Conservation (phyloP, 2,329 filamentous ascomycete genomes). For the Beauveria sp. region DNA sequence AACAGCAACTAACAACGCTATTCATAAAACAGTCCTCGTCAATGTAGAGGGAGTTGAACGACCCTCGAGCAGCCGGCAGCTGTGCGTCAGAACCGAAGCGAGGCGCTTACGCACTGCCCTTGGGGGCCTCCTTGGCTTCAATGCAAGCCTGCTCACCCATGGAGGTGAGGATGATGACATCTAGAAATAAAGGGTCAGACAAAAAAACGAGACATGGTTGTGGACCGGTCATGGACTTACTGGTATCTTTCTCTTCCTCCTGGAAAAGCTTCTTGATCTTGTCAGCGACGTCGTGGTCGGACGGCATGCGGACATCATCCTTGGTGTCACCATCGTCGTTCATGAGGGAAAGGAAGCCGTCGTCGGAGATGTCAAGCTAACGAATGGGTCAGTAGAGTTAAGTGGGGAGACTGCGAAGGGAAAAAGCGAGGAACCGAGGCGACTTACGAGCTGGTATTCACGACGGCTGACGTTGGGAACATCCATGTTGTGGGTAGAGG, state of each 20-base stretch:
- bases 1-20: slow-evolving; percentile 11
- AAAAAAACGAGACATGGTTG: slow-evolving; percentile 9
- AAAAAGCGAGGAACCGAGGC: background rate
- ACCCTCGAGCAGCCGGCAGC: slow-evolving; percentile 2
- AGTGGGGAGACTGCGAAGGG: background rate
- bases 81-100: slow-evolving; percentile 1
- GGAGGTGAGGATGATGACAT: slow-evolving; percentile 84
- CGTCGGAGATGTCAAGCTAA: slow-evolving; percentile 86
- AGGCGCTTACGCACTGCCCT: slow-evolving; percentile 19
- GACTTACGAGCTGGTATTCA: slow-evolving; percentile 88
- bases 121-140: slow-evolving; percentile 87
- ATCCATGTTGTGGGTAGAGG: slow-evolving; percentile 97
- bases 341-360: slow-evolving; percentile 93
- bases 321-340: slow-evolving; percentile 77
- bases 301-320: slow-evolving; percentile 81
- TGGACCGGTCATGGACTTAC: slow-evolving; percentile 49
- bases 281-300: slow-evolving; percentile 80
- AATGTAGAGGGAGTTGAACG: slow-evolving; percentile 5
- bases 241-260: slow-evolving; percentile 83
- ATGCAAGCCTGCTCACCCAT: slow-evolving; percentile 94
- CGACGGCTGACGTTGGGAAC: slow-evolving; percentile 86
- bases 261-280: slow-evolving; percentile 77
- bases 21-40: slow-evolving; percentile 9
- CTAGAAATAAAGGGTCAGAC: slow-evolving; percentile 28
- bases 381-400: background rate